A percentile compares a stretch with the other conserved stretches of the same genome.
Conservation (phyloP, 202 grass and related monocot genomes). For the Schoenoplectus tabernaemontani region DNA sequence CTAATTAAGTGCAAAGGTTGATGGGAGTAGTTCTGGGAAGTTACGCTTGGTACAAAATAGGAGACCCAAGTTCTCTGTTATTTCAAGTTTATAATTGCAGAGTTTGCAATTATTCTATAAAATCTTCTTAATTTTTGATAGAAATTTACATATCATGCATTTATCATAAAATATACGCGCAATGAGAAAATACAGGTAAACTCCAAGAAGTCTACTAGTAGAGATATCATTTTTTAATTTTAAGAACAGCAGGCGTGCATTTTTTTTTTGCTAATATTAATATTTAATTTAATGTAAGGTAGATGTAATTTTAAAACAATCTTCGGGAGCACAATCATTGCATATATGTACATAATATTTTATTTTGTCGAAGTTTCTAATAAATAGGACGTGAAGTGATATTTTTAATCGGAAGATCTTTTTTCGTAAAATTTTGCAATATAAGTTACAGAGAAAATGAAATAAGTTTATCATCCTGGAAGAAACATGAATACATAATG, state of each 20-base stretch:
- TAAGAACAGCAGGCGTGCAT: background rate
- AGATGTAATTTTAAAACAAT: background rate
- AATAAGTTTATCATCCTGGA: background rate
- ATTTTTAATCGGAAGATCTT: too few relatives aligned
- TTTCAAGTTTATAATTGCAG: constrained; percentile 2
- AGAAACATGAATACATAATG: too few relatives aligned
- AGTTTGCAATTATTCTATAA: too few relatives aligned
- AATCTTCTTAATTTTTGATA: too few relatives aligned
- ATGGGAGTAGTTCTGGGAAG: constrained; percentile 29
- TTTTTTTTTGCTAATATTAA: background rate
- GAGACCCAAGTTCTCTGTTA: constrained; percentile 16
- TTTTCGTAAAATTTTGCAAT: background rate
- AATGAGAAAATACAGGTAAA: too few relatives aligned
- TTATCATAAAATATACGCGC: too few relatives aligned
- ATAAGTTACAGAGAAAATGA: background rate
- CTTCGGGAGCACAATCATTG: background rate
- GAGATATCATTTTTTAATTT: background rate
- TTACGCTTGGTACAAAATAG: constrained; percentile 12
- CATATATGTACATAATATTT: background rate
- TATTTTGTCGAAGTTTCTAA: background rate
- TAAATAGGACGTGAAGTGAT: too few relatives aligned
- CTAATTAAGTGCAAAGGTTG: constrained; percentile 8
- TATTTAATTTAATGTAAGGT: background rate
- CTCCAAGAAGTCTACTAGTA: background rate
- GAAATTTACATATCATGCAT: too few relatives aligned